Evolutionary conservation across 768 basidiomycete species (phyloP).

Genomic region (Tylopilus rubrobrunneus): DNA sequence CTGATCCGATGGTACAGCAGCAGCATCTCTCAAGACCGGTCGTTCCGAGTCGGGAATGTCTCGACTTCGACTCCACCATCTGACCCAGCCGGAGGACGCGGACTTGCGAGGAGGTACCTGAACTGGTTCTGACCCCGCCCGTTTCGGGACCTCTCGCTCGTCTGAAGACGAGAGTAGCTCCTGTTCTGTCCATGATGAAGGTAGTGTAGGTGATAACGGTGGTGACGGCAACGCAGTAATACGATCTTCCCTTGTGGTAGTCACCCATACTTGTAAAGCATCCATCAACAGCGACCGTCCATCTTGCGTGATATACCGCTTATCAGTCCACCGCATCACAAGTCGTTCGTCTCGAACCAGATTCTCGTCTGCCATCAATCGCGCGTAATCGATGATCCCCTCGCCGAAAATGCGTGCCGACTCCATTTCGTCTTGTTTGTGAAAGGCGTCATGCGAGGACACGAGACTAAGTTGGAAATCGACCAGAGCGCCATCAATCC

Average conservation of each 20-base stretch:
- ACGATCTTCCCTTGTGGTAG: constrained; percentile 29
- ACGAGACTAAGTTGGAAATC: constrained; percentile 77
- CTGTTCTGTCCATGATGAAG: constrained; percentile 26
- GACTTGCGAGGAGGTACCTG: constrained; percentile 37
- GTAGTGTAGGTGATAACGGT: constrained; percentile 4
- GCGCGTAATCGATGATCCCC: constrained; percentile 60
- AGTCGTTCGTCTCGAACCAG: constrained; percentile 61
- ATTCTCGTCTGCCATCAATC: constrained; percentile 61
- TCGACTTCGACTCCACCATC: constrained; percentile 77
- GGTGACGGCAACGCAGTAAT: constrained; percentile 12
- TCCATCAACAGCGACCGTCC: constrained; percentile 75
- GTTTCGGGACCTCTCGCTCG: constrained; percentile 31
- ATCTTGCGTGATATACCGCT: constrained; percentile 73
- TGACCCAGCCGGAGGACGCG: constrained; percentile 69
- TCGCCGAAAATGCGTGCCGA: constrained; percentile 52
- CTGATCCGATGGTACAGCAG: constrained; percentile 24
- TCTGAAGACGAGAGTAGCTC: constrained; percentile 20
- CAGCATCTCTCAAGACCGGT: constrained; percentile 21
- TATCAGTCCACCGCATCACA: constrained; percentile 69
- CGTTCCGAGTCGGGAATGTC: constrained; percentile 27
- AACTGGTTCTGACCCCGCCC: constrained; percentile 35
- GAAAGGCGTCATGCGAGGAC: constrained; percentile 28
- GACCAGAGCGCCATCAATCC: constrained; percentile 54
- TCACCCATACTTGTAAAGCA: constrained; percentile 60
- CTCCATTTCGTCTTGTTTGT: constrained; percentile 47